A percentile compares a stretch with the other conserved stretches of the same genome.
Evolutionary conservation across 768 basidiomycete species (phyloP).

Genomic region (Hortiboletus campestris): DNA sequence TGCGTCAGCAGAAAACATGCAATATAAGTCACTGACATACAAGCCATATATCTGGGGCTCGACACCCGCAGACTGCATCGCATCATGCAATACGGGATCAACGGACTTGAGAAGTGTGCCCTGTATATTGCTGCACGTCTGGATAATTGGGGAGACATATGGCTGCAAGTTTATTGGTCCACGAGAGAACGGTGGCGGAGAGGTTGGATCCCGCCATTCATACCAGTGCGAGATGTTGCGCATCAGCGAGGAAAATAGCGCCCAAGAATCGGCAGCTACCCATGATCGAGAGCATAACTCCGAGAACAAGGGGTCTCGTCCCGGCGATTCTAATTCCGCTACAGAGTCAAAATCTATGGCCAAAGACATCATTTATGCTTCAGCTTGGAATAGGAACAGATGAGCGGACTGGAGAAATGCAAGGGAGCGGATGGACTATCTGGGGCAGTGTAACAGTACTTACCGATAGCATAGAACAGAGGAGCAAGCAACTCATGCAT

Average conservation of each 20-base stretch:
- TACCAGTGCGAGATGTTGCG: constrained; percentile 74
- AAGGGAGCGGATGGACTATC: constrained; percentile 6
- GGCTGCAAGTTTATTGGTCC: constrained; percentile 50
- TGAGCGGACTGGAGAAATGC: constrained; percentile 11
- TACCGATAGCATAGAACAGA: constrained; percentile 62
- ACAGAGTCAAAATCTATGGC: constrained; percentile 77
- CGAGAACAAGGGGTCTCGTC: constrained; percentile 39
- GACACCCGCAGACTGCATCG: constrained; percentile 75
- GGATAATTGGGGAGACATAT: constrained; percentile 82
- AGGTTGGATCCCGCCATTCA: constrained; percentile 57
- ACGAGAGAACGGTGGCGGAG: constrained; percentile 31
- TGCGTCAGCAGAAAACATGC: constrained; percentile 14
- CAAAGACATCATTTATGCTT: constrained; percentile 25
- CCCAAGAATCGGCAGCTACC: constrained; percentile 87
- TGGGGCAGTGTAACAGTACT: constrained; percentile 7
- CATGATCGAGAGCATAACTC: constrained; percentile 66
- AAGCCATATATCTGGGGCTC: constrained; percentile 98
- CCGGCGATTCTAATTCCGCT: constrained; percentile 28
- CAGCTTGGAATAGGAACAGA: constrained; percentile 22
- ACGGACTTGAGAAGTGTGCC: constrained; percentile 65
- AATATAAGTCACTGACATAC: constrained; percentile 44
- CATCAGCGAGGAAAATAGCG: constrained; percentile 82
- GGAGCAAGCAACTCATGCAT: constrained; percentile 98
- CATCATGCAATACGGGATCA: constrained; percentile 76
- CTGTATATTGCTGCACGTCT: constrained; percentile 80